phyloP scores from a whole-genome alignment of 192 early-diverging fungal species.

The Coemansia sp. region DNA sequence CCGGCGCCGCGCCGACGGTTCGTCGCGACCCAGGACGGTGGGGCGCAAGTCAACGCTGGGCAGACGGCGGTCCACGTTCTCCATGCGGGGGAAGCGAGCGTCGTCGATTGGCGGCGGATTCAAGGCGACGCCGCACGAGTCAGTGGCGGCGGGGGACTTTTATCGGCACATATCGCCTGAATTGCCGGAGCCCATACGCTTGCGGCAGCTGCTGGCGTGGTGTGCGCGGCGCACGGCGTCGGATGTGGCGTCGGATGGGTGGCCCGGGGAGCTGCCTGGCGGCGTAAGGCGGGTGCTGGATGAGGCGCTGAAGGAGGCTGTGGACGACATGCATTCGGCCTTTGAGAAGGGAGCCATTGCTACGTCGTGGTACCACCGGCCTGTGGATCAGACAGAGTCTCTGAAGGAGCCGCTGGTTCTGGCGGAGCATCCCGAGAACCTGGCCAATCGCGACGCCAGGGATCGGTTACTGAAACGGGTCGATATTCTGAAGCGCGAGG shows the following conservation, averaged over 20 bases:
- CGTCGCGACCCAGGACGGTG: neutral
- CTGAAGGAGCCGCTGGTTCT: neutral
- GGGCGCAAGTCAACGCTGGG: slow-evolving; percentile 40
- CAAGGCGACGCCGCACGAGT: slow-evolving; percentile 60
- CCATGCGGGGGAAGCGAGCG: slow-evolving; percentile 57
- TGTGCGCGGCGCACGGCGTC: slow-evolving; percentile 50
- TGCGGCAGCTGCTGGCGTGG: slow-evolving; percentile 71
- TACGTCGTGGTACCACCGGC: slow-evolving; percentile 53
- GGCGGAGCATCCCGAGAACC: slow-evolving; percentile 42
- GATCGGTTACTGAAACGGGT: slow-evolving; percentile 26
- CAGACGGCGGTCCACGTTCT: slow-evolving; percentile 55
- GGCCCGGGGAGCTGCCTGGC: slow-evolving; percentile 24
- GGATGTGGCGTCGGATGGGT: neutral
- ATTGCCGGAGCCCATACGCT: slow-evolving; percentile 60
- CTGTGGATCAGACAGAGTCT: slow-evolving; percentile 9
- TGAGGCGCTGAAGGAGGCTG: slow-evolving; percentile 33
- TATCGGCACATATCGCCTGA: slow-evolving; percentile 69
- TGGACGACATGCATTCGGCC: slow-evolving; percentile 46
- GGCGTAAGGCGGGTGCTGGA: slow-evolving; percentile 19
- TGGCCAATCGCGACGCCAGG: slow-evolving; percentile 25
- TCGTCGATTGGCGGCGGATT: slow-evolving; percentile 60
- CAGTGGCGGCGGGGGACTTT: slow-evolving; percentile 57
- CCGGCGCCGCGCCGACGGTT: neutral
- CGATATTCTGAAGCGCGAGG: slow-evolving; percentile 15
- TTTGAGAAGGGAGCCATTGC: slow-evolving; percentile 45